These are phyloP conservation scores for Pezicula carpinea DNA, from an alignment of 2,329 filamentous ascomycete species.

Conservation along the genomic window DNA sequence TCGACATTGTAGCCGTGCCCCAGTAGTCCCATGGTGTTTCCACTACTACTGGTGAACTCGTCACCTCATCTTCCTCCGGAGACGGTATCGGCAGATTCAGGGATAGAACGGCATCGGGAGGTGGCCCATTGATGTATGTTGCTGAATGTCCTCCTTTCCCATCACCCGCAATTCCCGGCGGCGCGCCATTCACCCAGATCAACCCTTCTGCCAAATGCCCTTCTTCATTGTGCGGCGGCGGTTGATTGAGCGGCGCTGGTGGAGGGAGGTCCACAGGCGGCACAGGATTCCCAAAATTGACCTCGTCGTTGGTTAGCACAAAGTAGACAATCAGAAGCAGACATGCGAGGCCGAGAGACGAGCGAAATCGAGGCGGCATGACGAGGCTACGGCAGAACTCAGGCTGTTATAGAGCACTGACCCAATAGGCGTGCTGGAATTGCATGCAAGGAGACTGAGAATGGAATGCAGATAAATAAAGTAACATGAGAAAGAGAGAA, in stretches of 20 bases:
- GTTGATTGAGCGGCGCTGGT: neutral
- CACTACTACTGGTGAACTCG: neutral
- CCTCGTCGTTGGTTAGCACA: neutral
- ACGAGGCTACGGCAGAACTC: neutral
- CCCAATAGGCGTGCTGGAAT: neutral
- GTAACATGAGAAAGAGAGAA: no score
- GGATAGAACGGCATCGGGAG: no score
- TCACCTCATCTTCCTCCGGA: neutral
- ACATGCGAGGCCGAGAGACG: neutral
- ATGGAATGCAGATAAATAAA: neutral
- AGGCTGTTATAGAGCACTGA: neutral
- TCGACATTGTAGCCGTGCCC: neutral
- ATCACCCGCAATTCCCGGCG: neutral
- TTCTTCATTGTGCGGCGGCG: neutral
- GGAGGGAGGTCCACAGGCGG: neutral
- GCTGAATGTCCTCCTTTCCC: neutral
- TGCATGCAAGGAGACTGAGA: neutral
- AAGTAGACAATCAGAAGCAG: neutral
- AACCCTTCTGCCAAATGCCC: neutral
- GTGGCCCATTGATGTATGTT: no score
- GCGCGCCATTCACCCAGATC: neutral
- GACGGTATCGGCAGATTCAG: no score
- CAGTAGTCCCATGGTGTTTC: neutral
- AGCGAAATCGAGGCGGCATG: neutral
- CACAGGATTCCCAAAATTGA: constrained; percentile 1